phyloP scores from a whole-genome alignment of 2,329 filamentous ascomycete species.

The Alternaria triticina region DNA sequence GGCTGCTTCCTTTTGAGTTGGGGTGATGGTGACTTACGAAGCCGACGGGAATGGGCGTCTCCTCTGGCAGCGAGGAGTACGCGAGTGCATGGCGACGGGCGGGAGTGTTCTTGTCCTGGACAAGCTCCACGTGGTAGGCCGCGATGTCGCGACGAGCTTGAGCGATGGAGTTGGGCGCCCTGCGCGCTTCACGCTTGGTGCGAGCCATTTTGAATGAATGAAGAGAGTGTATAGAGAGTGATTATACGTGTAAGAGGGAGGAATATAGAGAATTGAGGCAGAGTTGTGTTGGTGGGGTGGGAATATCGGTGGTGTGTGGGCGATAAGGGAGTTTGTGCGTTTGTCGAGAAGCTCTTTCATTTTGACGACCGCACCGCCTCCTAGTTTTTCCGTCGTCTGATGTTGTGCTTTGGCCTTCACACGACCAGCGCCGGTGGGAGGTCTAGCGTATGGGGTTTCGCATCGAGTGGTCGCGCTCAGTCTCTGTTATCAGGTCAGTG shows the following conservation, averaged over 20 bases:
- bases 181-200: background rate
- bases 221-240: background rate
- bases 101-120: background rate
- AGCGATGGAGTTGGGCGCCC: background rate
- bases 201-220: background rate
- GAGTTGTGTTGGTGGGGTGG: background rate
- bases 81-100: background rate
- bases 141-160: background rate
- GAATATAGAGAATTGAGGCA: background rate
- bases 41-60: background rate
- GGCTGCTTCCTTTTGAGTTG: background rate
- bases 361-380: background rate
- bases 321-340: background rate
- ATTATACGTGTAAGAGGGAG: background rate
- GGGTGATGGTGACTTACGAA: background rate
- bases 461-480: background rate
- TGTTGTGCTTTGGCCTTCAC: background rate
- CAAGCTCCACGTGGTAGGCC: background rate
- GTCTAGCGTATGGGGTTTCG: background rate
- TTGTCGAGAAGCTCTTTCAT: background rate
- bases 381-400: background rate
- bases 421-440: background rate
- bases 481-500: background rate
- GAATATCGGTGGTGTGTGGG: background rate
- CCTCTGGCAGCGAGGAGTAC: background rate